Percentiles rank a stretch among this genome's conserved stretches.
Evolutionary conservation across 176 grass and related monocot species (phyloP).

Genomic region (Carex cristatella): DNA sequence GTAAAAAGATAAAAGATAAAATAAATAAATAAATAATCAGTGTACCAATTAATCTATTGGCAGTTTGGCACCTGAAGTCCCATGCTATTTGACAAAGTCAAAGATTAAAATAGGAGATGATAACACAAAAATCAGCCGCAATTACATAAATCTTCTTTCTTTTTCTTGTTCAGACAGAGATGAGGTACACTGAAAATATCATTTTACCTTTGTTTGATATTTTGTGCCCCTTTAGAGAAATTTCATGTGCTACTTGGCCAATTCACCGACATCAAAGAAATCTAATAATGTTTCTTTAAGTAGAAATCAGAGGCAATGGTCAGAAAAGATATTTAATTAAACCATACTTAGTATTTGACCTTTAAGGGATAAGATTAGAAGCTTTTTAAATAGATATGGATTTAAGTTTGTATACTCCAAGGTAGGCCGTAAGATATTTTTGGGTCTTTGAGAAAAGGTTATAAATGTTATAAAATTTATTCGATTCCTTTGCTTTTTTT

Average conservation of each 20-base stretch:
- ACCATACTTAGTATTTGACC: conserved; percentile 25
- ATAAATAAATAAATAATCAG: too few relatives aligned
- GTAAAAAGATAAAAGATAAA: too few relatives aligned
- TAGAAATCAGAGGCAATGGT: conserved; percentile 6
- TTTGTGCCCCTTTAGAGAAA: not conserved
- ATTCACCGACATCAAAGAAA: conserved; percentile 17
- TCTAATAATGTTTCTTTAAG: conserved; percentile 3
- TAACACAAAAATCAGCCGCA: not conserved
- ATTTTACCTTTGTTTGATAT: conserved; percentile 9
- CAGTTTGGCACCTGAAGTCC: too few relatives aligned
- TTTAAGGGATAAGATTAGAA: conserved; percentile 17
- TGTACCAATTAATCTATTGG: too few relatives aligned
- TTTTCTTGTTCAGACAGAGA: conserved; percentile 4
- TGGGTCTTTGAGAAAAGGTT: not conserved
- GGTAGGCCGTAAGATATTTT: conserved; percentile 1
- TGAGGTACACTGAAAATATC: not conserved
- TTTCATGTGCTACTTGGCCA: conserved; percentile 8
- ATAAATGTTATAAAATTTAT: not conserved
- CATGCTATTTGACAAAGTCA: not conserved
- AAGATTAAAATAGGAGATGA: not conserved
- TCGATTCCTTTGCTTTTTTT: not conserved
- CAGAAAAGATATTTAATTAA: conserved; percentile 1
- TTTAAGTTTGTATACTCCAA: conserved; percentile 15
- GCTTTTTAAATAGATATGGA: conserved; percentile 10
- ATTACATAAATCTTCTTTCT: conserved; percentile 25